Percentiles rank a stretch among this genome's conserved stretches.
phyloP scores from a whole-genome alignment of 2,329 filamentous ascomycete genomes.

The Aspergillus brunneoviolaceus region DNA sequence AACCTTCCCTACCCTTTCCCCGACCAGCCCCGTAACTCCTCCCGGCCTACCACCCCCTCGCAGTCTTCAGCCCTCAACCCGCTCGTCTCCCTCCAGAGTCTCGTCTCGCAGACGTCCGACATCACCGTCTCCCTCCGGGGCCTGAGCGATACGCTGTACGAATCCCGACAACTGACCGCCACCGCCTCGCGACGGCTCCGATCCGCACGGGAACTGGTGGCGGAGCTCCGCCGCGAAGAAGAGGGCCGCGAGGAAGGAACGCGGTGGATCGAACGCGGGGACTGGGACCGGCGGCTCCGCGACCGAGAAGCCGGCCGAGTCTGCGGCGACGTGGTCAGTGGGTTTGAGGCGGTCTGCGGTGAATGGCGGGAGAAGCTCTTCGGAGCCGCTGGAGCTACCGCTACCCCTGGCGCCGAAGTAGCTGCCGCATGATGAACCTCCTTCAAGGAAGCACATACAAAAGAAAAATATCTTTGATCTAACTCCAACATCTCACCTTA shows the following conservation, averaged over 20 bases:
- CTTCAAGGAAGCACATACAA: background rate
- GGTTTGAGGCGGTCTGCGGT: constrained; percentile 88
- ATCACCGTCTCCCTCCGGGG: constrained; percentile 78
- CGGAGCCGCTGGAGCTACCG: constrained; percentile 34
- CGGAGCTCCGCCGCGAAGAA: constrained; percentile 79
- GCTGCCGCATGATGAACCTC: constrained; percentile 29
- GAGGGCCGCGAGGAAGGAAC: constrained; percentile 80
- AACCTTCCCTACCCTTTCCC: constrained; percentile 51
- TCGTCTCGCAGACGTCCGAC: constrained; percentile 70
- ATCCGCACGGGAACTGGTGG: constrained; percentile 79
- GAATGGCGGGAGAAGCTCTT: constrained; percentile 76
- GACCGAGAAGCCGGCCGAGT: constrained; percentile 79
- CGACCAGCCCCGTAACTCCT: constrained; percentile 28
- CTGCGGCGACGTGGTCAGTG: constrained; percentile 83
- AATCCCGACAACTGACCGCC: constrained; percentile 84
- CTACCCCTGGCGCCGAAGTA: constrained; percentile 29
- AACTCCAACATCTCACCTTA: no score
- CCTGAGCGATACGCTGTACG: constrained; percentile 87
- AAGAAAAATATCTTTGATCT: no score
- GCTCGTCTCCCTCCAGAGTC: constrained; percentile 64
- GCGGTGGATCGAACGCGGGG: constrained; percentile 74
- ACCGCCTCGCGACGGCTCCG: constrained; percentile 77
- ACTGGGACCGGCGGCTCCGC: constrained; percentile 76
- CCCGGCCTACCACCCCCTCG: constrained; percentile 32
- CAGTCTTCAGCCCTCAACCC: constrained; percentile 40